Percentiles rank a stretch among this genome's conserved stretches.
These are phyloP conservation scores for Nakazawaea holstii DNA, from an alignment of 805 yeast species.

Conservation along the genomic window DNA sequence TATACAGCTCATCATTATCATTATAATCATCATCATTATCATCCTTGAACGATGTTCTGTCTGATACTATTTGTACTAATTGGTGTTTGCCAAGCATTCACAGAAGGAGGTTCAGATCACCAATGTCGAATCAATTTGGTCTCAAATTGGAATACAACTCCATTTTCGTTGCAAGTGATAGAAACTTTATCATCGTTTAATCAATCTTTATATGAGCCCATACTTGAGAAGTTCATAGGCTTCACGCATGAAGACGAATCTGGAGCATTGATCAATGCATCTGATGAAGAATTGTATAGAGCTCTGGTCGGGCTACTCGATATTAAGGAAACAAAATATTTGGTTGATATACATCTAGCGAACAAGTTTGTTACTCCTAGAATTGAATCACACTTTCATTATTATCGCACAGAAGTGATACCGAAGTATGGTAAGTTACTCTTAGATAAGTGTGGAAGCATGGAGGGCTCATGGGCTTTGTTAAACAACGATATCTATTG, in stretches of 20 bases:
- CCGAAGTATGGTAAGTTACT: slow-evolving; percentile 28
- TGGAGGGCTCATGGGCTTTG: slow-evolving; percentile 40
- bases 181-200: slow-evolving; percentile 34
- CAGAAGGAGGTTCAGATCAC: slow-evolving; percentile 9
- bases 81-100: not conserved
- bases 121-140: slow-evolving; percentile 25
- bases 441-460: slow-evolving; percentile 11
- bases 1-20: too few species aligned
- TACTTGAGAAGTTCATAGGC: slow-evolving; percentile 23
- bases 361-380: slow-evolving; percentile 53
- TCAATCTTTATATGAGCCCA: slow-evolving; percentile 29
- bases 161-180: slow-evolving; percentile 35
- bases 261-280: slow-evolving; percentile 9
- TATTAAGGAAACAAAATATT: slow-evolving; percentile 7
- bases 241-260: slow-evolving; percentile 26
- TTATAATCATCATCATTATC: too few species aligned
- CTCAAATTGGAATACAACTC: slow-evolving; percentile 35
- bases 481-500: slow-evolving; percentile 54
- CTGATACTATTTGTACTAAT: slow-evolving; percentile 1
- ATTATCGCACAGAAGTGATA: slow-evolving; percentile 34
- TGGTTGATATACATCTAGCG: slow-evolving; percentile 39
- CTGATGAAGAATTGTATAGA: slow-evolving; percentile 22
- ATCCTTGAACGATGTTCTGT: not conserved
- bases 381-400: slow-evolving; percentile 56
- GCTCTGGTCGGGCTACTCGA: slow-evolving; percentile 16